Percentiles rank a stretch among this genome's conserved stretches.
These are phyloP conservation scores for Pythium inflatum DNA, from an alignment of 352 stramenopile genomes.

Conservation along the genomic window DNA sequence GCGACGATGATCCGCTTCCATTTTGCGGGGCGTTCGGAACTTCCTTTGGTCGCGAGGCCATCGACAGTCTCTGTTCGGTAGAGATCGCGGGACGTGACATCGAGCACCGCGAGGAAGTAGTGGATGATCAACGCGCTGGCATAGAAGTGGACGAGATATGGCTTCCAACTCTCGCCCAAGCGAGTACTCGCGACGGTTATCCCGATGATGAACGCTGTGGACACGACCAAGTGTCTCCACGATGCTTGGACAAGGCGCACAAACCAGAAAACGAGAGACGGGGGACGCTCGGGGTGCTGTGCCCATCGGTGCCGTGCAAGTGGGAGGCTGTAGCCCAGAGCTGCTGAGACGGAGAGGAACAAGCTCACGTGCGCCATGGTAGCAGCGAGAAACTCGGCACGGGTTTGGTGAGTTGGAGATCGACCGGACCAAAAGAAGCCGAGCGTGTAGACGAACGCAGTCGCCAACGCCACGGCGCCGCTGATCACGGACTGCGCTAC, in stretches of 20 bases:
- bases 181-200: not conserved
- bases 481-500: conserved; percentile 18
- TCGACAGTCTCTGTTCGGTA: conserved; percentile 22
- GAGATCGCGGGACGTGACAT: conserved; percentile 2
- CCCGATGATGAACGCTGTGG: not conserved
- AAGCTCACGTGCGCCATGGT: conserved; percentile 11
- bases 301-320: not conserved
- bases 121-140: conserved; percentile 7
- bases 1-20: not conserved
- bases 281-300: not conserved
- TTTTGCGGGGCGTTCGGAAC: not conserved
- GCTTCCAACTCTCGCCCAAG: not conserved
- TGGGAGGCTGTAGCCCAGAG: not conserved
- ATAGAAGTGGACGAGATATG: conserved; percentile 24
- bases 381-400: conserved; percentile 16
- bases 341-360: not conserved
- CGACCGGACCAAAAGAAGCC: conserved; percentile 18
- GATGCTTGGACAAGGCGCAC: not conserved
- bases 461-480: not conserved
- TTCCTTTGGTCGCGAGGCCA: not conserved
- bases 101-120: conserved; percentile 3
- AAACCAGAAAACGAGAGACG: conserved; percentile 16
- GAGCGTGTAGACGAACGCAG: conserved; percentile 13
- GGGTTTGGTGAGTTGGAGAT: conserved; percentile 5
- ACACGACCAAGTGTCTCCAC: not conserved